These are phyloP conservation scores for Boletus rubropictus DNA, from an alignment of 768 basidiomycete genomes.

Conservation along the genomic window DNA sequence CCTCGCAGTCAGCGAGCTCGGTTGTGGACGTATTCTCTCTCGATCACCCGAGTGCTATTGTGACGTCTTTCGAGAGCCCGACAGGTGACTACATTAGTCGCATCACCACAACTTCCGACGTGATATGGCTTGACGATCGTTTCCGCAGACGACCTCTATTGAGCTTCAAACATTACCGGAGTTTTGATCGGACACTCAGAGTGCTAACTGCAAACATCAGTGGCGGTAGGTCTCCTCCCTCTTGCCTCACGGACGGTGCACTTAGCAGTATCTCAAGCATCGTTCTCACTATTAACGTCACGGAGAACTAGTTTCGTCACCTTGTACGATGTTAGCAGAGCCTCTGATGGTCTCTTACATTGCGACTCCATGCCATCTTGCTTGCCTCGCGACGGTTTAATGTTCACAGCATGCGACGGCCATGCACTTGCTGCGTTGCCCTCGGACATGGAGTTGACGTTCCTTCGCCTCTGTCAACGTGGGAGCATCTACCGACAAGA, in stretches of 20 bases:
- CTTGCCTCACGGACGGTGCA: not conserved
- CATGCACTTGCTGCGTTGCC: slow-evolving; percentile 30
- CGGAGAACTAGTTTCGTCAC: slow-evolving; percentile 53
- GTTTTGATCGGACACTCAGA: slow-evolving; percentile 53
- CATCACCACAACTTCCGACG: slow-evolving; percentile 52
- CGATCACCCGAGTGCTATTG: slow-evolving; percentile 30
- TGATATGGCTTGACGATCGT: slow-evolving; percentile 69
- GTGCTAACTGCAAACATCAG: slow-evolving; percentile 34
- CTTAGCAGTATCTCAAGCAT: slow-evolving; percentile 31
- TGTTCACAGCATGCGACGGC: slow-evolving; percentile 29
- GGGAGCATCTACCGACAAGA: slow-evolving; percentile 45
- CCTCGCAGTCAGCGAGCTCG: slow-evolving; percentile 28
- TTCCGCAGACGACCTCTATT: slow-evolving; percentile 53
- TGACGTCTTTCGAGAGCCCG: slow-evolving; percentile 52
- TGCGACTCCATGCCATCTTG: slow-evolving; percentile 37
- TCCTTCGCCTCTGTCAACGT: slow-evolving; percentile 44
- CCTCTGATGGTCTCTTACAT: slow-evolving; percentile 38
- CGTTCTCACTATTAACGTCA: slow-evolving; percentile 54
- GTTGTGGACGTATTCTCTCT: slow-evolving; percentile 33
- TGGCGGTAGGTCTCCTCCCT: slow-evolving; percentile 25
- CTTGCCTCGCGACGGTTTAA: slow-evolving; percentile 29
- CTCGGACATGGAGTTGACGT: slow-evolving; percentile 25
- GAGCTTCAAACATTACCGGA: slow-evolving; percentile 54
- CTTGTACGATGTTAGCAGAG: slow-evolving; percentile 54
- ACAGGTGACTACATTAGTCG: slow-evolving; percentile 42